Evolutionary conservation across 495 filamentous ascomycete genomes (phyloP).

Genomic region (Barbatosphaeria neglecta): DNA sequence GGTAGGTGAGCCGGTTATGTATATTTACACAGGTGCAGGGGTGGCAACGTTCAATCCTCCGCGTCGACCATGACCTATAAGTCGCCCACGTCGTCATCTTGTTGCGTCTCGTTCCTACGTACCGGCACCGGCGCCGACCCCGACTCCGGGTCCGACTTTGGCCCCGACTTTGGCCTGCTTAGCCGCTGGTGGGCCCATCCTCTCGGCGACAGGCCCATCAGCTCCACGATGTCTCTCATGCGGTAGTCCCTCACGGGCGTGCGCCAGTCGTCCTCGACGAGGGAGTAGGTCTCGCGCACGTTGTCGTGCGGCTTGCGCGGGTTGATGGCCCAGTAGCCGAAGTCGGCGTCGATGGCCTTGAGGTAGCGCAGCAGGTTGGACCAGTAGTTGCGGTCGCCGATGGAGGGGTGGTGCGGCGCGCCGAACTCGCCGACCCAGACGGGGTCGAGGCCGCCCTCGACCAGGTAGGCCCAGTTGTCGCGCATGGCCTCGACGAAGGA

Average conservation of each 20-base stretch:
- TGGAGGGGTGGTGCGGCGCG: slow-evolving; percentile 31
- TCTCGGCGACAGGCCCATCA: slow-evolving; percentile 20
- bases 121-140: too few relatives aligned
- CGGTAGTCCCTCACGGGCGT: slow-evolving; percentile 45
- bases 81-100: too few relatives aligned
- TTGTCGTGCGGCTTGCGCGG: slow-evolving; percentile 43
- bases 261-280: slow-evolving; percentile 46
- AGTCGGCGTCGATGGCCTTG: slow-evolving; percentile 42
- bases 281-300: slow-evolving; percentile 40
- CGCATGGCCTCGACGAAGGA: slow-evolving; percentile 47
- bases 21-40: too few relatives aligned
- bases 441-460: slow-evolving; percentile 43
- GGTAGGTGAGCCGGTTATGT: too few relatives aligned
- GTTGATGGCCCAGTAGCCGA: slow-evolving; percentile 56
- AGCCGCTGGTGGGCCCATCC: not conserved
- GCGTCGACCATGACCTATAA: too few relatives aligned
- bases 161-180: not conserved
- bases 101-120: too few relatives aligned
- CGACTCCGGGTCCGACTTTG: too few relatives aligned
- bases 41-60: too few relatives aligned
- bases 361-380: slow-evolving; percentile 42
- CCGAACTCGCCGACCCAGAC: slow-evolving; percentile 55
- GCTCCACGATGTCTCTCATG: slow-evolving; percentile 41
- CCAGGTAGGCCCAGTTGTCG: slow-evolving; percentile 49
- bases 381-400: slow-evolving; percentile 49